These are phyloP conservation scores for Sporothrix pallida DNA, from an alignment of 2,329 filamentous ascomycete genomes.

Conservation along the genomic window DNA sequence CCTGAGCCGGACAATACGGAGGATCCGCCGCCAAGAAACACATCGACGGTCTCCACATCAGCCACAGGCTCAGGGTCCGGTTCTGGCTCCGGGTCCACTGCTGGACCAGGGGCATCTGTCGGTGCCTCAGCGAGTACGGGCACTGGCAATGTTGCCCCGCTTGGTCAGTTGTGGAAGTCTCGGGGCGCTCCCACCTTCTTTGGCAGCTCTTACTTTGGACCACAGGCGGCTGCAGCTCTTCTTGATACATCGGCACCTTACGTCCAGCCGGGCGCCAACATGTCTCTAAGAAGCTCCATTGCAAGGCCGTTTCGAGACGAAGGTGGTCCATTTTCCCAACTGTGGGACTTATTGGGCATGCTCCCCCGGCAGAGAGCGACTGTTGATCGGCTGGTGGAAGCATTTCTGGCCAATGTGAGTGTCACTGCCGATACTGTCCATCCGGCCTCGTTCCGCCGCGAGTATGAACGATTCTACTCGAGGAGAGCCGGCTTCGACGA, in stretches of 20 bases:
- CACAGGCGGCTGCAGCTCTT: conserved; percentile 38
- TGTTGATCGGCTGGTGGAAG: conserved; percentile 46
- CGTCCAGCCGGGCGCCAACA: conserved; percentile 33
- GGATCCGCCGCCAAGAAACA: background rate
- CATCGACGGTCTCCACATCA: background rate
- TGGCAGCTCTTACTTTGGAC: conserved; percentile 39
- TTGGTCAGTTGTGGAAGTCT: conserved; percentile 27
- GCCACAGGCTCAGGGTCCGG: background rate
- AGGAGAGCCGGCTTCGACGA: conserved; percentile 50
- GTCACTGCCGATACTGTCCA: conserved; percentile 48
- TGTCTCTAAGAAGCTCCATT: conserved; percentile 6
- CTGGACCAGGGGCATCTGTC: background rate
- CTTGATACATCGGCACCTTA: conserved; percentile 36
- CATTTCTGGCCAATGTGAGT: conserved; percentile 48
- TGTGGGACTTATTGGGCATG: conserved; percentile 50
- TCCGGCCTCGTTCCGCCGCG: conserved; percentile 44
- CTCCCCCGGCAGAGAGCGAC: conserved; percentile 48
- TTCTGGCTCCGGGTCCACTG: background rate
- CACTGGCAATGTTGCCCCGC: background rate
- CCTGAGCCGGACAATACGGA: background rate
- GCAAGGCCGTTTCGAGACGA: conserved; percentile 36
- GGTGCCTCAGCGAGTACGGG: background rate
- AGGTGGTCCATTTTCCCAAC: conserved; percentile 41
- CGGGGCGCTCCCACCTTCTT: conserved; percentile 37
- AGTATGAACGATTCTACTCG: conserved; percentile 49